phyloP scores from a whole-genome alignment of 495 filamentous ascomycete genomes.

The Darksidea phi region DNA sequence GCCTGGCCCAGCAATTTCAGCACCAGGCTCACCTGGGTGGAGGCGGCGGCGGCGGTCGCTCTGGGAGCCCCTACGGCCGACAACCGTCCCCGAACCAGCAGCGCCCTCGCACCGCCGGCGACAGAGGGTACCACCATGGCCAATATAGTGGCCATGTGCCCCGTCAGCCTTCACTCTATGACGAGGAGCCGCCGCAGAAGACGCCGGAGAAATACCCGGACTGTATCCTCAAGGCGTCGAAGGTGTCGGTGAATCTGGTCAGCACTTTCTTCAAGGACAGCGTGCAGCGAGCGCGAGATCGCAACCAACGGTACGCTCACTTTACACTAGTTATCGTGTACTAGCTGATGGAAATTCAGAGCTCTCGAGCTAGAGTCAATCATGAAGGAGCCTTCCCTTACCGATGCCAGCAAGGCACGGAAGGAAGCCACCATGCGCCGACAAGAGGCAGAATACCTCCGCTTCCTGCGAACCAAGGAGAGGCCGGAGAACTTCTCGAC shows the following conservation, averaged over 20 bases:
- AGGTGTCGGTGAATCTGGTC: conserved; percentile 57
- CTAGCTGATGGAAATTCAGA: conserved; percentile 49
- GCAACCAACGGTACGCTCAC: conserved; percentile 75
- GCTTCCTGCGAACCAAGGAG: conserved; percentile 90
- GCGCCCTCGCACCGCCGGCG: conserved; percentile 76
- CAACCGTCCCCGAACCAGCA: conserved; percentile 65
- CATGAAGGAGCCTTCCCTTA: conserved; percentile 68
- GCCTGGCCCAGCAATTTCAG: conserved; percentile 91
- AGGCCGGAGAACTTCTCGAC: conserved; percentile 89
- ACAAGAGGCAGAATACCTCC: conserved; percentile 86
- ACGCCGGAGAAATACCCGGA: conserved; percentile 44
- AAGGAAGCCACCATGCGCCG: conserved; percentile 74
- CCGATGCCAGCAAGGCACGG: conserved; percentile 71
- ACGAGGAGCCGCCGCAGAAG: conserved; percentile 45
- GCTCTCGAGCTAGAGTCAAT: conserved; percentile 87
- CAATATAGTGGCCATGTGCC: conserved; percentile 66
- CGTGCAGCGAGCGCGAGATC: conserved; percentile 84
- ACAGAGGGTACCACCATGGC: conserved; percentile 52
- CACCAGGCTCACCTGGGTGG: conserved; percentile 76
- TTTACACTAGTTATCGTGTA: neutral
- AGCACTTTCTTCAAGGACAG: conserved; percentile 94
- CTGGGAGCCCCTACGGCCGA: conserved; percentile 65
- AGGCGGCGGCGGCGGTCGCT: conserved; percentile 54
- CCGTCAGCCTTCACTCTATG: conserved; percentile 42
- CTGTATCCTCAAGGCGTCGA: conserved; percentile 43